phyloP scores from a whole-genome alignment of 768 basidiomycete species.

The Cyathus striatus region DNA sequence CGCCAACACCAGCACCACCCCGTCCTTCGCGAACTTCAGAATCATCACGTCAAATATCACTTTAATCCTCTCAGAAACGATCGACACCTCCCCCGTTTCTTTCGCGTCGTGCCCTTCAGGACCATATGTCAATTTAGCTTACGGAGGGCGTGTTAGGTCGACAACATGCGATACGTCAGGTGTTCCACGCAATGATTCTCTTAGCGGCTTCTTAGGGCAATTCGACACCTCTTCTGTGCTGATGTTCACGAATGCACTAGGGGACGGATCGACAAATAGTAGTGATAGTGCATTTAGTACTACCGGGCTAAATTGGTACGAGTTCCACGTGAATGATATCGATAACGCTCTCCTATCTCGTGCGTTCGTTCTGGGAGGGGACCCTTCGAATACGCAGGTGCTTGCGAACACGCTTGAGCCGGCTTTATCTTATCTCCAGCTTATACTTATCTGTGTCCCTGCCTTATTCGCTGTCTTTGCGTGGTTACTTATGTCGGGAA shows the following conservation, averaged over 20 bases:
- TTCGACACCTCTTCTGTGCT: constrained; percentile 6
- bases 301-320: constrained; percentile 5
- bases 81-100: constrained; percentile 1
- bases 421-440: constrained; percentile 8
- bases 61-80: constrained; percentile 6
- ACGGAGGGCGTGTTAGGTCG: constrained; percentile 5
- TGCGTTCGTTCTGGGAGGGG: constrained; percentile 5
- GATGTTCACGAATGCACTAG: constrained; percentile 5
- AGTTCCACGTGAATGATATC: not conserved
- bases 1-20: not conserved
- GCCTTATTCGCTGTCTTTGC: constrained; percentile 2
- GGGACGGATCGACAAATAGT: constrained; percentile 5
- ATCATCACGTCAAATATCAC: constrained; percentile 5
- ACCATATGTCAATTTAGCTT: constrained; percentile 5
- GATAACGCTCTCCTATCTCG: constrained; percentile 8
- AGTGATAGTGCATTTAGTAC: constrained; percentile 2
- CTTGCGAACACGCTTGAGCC: constrained; percentile 2
- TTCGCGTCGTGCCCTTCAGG: constrained; percentile 3
- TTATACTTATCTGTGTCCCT: constrained; percentile 5
- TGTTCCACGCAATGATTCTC: constrained; percentile 1
- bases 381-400: not conserved
- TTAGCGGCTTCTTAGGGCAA: constrained; percentile 4
- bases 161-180: constrained; percentile 5
- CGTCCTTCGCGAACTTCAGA: constrained; percentile 3
- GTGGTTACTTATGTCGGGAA: constrained; percentile 2